phyloP scores from a whole-genome alignment of 73 alveolate species.

The Tetrahymena borealis region DNA sequence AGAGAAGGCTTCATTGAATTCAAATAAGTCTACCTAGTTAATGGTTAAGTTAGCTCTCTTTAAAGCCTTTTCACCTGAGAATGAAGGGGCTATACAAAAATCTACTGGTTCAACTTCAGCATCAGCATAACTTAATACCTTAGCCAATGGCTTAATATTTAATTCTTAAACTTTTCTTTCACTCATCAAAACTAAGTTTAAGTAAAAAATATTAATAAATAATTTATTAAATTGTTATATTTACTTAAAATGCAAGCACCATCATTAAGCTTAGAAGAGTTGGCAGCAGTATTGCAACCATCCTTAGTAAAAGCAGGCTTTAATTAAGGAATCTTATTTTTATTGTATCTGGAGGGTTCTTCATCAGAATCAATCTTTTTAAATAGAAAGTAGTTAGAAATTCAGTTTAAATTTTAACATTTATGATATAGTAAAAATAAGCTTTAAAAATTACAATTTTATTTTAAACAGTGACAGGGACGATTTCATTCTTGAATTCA shows the following conservation, averaged over 20 bases:
- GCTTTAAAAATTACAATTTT: background rate
- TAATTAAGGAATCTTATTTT: slow-evolving; percentile 39
- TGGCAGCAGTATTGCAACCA: slow-evolving; percentile 64
- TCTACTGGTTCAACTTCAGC: slow-evolving; percentile 42
- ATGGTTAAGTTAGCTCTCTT: slow-evolving; percentile 23
- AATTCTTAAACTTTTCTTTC: slow-evolving; percentile 17
- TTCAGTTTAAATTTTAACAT: background rate
- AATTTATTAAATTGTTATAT: background rate
- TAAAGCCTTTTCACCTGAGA: slow-evolving; percentile 29
- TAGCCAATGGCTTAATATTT: slow-evolving; percentile 49
- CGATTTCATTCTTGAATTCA: slow-evolving; percentile 66
- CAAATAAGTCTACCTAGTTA: slow-evolving; percentile 37
- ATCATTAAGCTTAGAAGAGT: slow-evolving; percentile 56
- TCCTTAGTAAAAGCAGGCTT: slow-evolving; percentile 46
- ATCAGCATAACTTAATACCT: slow-evolving; percentile 52
- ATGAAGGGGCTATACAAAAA: slow-evolving; percentile 48
- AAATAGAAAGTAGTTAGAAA: background rate
- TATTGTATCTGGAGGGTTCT: slow-evolving; percentile 52
- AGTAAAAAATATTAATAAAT: background rate
- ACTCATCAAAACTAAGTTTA: slow-evolving; percentile 41
- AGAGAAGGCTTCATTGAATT: slow-evolving; percentile 51
- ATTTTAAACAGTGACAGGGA: slow-evolving; percentile 23
- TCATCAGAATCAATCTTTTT: slow-evolving; percentile 38
- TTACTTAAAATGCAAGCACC: slow-evolving; percentile 52
- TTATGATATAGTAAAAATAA: background rate